These are phyloP conservation scores for Botryotinia convoluta DNA, from an alignment of 2,329 filamentous ascomycete species.

Conservation along the genomic window DNA sequence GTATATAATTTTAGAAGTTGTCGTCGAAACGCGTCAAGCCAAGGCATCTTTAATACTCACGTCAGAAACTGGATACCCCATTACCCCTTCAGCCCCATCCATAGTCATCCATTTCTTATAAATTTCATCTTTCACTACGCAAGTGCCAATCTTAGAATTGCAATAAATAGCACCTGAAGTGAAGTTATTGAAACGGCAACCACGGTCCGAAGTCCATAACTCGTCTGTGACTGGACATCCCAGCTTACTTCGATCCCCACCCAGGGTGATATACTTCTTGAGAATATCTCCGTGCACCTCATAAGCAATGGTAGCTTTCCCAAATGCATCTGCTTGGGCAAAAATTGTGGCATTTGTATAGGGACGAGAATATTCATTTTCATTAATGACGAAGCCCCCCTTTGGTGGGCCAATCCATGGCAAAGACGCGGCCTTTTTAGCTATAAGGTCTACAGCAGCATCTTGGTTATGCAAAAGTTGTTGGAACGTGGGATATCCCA, in stretches of 20 bases:
- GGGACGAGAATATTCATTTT: conserved; percentile 8
- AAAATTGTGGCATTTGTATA: conserved; percentile 9
- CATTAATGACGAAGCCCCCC: conserved; percentile 1
- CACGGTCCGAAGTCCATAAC: background rate
- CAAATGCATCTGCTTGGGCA: conserved; percentile 13
- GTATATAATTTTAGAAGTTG: background rate
- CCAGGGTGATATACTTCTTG: background rate
- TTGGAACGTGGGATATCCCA: conserved; percentile 4
- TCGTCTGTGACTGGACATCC: conserved; percentile 9
- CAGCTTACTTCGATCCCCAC: conserved; percentile 4
- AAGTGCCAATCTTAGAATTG: conserved; percentile 5
- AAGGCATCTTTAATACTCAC: background rate
- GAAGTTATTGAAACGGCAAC: conserved; percentile 7
- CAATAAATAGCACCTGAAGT: conserved; percentile 9
- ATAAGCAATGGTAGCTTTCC: conserved; percentile 6
- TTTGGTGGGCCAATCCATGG: conserved; percentile 10
- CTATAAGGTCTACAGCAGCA: conserved; percentile 7
- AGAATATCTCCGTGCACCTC: conserved; percentile 16
- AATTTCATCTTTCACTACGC: background rate
- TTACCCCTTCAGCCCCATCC: background rate
- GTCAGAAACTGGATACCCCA: conserved; percentile 12
- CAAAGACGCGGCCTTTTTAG: conserved; percentile 4
- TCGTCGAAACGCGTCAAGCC: background rate
- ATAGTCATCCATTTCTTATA: conserved; percentile 12
- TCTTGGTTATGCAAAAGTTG: conserved; percentile 11